Conservation (phyloP, 306 rosid species). For the Spatholobus suberectus region DNA sequence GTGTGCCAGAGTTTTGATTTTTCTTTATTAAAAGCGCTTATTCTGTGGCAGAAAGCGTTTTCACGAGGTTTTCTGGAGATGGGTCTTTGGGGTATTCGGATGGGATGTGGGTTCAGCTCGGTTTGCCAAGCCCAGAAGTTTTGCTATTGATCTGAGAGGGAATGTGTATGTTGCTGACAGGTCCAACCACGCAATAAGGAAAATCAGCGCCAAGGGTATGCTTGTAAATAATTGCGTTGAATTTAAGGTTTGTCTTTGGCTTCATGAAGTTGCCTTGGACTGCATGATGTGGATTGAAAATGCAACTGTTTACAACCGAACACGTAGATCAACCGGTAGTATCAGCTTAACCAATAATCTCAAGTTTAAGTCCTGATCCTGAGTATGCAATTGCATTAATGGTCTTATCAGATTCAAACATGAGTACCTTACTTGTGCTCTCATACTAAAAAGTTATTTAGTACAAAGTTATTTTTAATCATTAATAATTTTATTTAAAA, state of each 20-base stretch:
- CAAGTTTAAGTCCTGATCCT: too few relatives aligned
- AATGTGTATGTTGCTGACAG: conserved; percentile 74
- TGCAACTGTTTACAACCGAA: neutral
- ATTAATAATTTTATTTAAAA: too few relatives aligned
- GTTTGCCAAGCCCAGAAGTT: conserved; percentile 61
- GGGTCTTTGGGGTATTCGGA: conserved; percentile 60
- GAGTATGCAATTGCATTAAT: too few relatives aligned
- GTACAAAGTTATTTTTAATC: too few relatives aligned
- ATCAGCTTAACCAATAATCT: too few relatives aligned
- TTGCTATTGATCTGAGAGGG: conserved; percentile 67
- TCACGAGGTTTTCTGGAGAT: conserved; percentile 52
- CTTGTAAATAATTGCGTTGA: neutral
- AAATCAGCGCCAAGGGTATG: conserved; percentile 62
- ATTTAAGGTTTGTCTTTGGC: neutral
- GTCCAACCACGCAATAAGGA: conserved; percentile 55
- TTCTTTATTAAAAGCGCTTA: neutral
- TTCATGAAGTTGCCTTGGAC: neutral
- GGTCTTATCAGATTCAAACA: too few relatives aligned
- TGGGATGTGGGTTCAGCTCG: conserved; percentile 60
- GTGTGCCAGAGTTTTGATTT: conserved; percentile 8
- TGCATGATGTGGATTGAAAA: neutral
- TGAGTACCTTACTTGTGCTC: too few relatives aligned
- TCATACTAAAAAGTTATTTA: too few relatives aligned
- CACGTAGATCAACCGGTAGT: too few relatives aligned
- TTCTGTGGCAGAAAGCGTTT: conserved; percentile 52